A percentile compares a stretch with the other conserved stretches of the same genome.
These are phyloP conservation scores for Sodiomyces alkalinus DNA, from an alignment of 2,329 filamentous ascomycete genomes.

Conservation along the genomic window DNA sequence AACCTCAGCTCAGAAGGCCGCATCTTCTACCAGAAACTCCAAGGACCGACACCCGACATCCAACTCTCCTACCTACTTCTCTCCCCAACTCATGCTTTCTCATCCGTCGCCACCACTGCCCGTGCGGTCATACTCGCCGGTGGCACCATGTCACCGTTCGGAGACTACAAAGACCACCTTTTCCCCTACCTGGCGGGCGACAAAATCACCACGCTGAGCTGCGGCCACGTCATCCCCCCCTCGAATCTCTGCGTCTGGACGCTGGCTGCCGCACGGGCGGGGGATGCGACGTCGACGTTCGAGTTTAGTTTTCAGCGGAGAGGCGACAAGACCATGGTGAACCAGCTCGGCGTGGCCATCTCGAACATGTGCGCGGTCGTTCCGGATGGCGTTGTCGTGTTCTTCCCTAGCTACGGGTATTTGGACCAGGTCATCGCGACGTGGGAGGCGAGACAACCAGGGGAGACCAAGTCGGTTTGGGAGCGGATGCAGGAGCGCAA, in stretches of 20 bases:
- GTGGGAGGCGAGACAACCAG: conserved; percentile 35
- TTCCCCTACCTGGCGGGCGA: conserved; percentile 56
- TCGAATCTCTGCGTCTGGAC: conserved; percentile 70
- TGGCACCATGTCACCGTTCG: conserved; percentile 95
- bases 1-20: conserved; percentile 64
- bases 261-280: conserved; percentile 32
- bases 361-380: conserved; percentile 57
- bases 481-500: conserved; percentile 43
- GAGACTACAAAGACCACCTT: conserved; percentile 74
- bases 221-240: conserved; percentile 81
- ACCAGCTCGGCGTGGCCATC: conserved; percentile 59
- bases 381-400: conserved; percentile 81
- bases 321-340: conserved; percentile 51
- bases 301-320: conserved; percentile 82
- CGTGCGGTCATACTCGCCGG: conserved; percentile 82
- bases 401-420: conserved; percentile 92
- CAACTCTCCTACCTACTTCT: conserved; percentile 73
- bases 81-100: conserved; percentile 83
- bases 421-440: conserved; percentile 54
- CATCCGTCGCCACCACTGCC: conserved; percentile 70
- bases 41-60: conserved; percentile 26
- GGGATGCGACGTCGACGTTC: conserved; percentile 34
- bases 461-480: conserved; percentile 33
- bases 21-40: conserved; percentile 43
- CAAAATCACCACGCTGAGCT: conserved; percentile 69